phyloP scores from a whole-genome alignment of 169 alveolate genomes.

The Cryptosporidium muris region DNA sequence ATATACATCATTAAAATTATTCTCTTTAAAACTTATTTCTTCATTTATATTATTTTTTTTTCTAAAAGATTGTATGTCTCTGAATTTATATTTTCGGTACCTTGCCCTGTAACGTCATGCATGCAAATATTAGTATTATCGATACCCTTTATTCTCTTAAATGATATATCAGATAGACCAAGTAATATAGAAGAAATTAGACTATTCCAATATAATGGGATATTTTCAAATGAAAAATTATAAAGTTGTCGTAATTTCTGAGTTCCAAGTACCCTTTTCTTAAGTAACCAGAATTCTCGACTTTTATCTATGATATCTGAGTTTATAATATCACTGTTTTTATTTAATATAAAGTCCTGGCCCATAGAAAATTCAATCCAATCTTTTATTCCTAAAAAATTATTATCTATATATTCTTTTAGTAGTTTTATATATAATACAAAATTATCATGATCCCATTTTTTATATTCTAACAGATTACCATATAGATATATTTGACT shows the following conservation, averaged over 20 bases:
- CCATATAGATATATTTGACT: too few relatives aligned
- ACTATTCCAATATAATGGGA: constrained; percentile 16
- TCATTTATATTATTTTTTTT: background rate
- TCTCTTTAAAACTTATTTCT: background rate
- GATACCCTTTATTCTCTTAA: too few relatives aligned
- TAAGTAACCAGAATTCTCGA: constrained; percentile 34
- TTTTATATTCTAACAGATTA: too few relatives aligned
- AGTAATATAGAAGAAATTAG: background rate
- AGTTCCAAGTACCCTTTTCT: constrained; percentile 20
- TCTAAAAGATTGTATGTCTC: background rate
- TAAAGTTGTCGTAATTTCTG: constrained; percentile 9
- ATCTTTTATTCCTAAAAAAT: constrained; percentile 4
- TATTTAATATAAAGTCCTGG: constrained; percentile 25
- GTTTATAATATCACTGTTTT: background rate
- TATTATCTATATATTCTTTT: constrained; percentile 13
- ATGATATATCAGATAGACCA: too few relatives aligned
- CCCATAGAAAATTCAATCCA: constrained; percentile 44
- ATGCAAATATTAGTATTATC: too few relatives aligned
- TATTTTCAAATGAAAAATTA: constrained; percentile 10
- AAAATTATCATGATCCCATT: constrained; percentile 16
- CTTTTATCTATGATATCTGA: background rate
- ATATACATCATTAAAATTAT: background rate
- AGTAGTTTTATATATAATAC: constrained; percentile 18
- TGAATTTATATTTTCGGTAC: background rate
- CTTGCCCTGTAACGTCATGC: background rate